A percentile compares a stretch with the other conserved stretches of the same genome.
phyloP scores from a whole-genome alignment of 2,329 filamentous ascomycete species.

The Dendrostoma leiphaemia region DNA sequence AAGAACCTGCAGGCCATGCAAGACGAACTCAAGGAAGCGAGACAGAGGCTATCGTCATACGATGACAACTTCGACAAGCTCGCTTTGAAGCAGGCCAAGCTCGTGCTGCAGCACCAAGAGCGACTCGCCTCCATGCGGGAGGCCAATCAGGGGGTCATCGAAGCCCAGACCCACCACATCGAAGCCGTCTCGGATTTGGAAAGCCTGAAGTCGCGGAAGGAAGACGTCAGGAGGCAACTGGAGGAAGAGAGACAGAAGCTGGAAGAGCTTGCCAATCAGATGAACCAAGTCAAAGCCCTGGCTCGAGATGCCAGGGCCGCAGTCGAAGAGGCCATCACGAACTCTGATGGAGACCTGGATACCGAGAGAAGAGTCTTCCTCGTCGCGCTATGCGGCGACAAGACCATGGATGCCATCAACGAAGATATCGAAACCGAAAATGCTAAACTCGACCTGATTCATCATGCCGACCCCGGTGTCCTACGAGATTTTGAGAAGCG shows the following conservation, averaged over 20 bases:
- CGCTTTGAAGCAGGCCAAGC: conserved; percentile 54
- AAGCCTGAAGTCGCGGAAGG: conserved; percentile 65
- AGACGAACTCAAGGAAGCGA: conserved; percentile 36
- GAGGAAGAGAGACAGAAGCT: conserved; percentile 41
- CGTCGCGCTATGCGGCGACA: conserved; percentile 42
- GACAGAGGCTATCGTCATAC: conserved; percentile 47
- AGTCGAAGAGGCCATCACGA: conserved; percentile 27
- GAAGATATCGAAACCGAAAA: conserved; percentile 72
- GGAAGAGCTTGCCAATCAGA: conserved; percentile 35
- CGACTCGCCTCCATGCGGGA: conserved; percentile 61
- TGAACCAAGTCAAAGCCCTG: conserved; percentile 31
- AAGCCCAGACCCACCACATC: conserved; percentile 67
- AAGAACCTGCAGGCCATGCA: conserved; percentile 31
- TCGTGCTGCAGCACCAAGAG: conserved; percentile 52
- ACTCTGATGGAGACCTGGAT: conserved; percentile 11
- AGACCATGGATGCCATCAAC: conserved; percentile 63
- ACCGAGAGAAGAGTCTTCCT: conserved; percentile 42
- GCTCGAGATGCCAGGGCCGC: conserved; percentile 38
- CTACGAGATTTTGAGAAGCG: conserved; percentile 77
- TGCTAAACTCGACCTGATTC: conserved; percentile 75
- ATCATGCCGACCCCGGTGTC: conserved; percentile 72
- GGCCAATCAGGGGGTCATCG: conserved; percentile 62
- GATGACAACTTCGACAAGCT: conserved; percentile 54
- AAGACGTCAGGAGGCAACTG: conserved; percentile 53
- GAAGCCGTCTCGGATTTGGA: conserved; percentile 82